Conservation (phyloP, 495 filamentous ascomycete species). For the Apodospora peruviana region DNA sequence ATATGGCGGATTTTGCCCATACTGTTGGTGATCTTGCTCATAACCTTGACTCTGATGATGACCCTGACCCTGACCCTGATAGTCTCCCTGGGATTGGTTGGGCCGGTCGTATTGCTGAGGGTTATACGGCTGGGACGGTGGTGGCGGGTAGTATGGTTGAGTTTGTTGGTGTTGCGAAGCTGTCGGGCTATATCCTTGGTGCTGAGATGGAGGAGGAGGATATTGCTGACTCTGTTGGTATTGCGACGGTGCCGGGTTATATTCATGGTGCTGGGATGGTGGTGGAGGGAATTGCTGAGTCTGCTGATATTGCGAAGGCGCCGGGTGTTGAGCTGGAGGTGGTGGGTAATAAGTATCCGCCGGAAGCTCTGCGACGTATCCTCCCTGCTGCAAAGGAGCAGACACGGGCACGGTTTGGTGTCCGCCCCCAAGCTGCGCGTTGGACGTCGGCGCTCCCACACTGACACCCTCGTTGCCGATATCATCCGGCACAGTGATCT, state of each 20-base stretch:
- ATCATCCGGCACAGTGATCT: conserved; percentile 30
- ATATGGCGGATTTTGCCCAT: conserved; percentile 15
- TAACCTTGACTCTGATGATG: conserved; percentile 5
- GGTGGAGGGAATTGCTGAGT: conserved; percentile 10
- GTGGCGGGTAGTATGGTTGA: conserved; percentile 10
- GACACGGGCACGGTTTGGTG: conserved; percentile 17
- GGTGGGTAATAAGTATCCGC: background rate
- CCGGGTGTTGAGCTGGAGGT: conserved; percentile 3
- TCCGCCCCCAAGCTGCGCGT: conserved; percentile 20
- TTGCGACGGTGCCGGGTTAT: too few species aligned
- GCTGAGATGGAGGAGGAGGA: conserved; percentile 10
- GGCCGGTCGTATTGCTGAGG: conserved; percentile 4
- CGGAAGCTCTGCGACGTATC: background rate
- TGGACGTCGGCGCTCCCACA: conserved; percentile 19
- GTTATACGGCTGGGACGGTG: conserved; percentile 10
- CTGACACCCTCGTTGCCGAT: conserved; percentile 30
- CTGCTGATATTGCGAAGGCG: conserved; percentile 9
- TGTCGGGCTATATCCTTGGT: conserved; percentile 1
- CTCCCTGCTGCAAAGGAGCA: background rate
- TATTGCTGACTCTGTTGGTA: conserved; percentile 7
- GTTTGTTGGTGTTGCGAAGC: background rate
- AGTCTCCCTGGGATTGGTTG: background rate
- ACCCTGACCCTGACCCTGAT: conserved; percentile 3
- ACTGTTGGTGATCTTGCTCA: conserved; percentile 10
- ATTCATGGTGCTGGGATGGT: conserved; percentile 10